Percentiles rank a stretch among this genome's conserved stretches.
These are phyloP conservation scores for Oenanthe javanica DNA, from an alignment of 140 eudicot species.

Conservation along the genomic window DNA sequence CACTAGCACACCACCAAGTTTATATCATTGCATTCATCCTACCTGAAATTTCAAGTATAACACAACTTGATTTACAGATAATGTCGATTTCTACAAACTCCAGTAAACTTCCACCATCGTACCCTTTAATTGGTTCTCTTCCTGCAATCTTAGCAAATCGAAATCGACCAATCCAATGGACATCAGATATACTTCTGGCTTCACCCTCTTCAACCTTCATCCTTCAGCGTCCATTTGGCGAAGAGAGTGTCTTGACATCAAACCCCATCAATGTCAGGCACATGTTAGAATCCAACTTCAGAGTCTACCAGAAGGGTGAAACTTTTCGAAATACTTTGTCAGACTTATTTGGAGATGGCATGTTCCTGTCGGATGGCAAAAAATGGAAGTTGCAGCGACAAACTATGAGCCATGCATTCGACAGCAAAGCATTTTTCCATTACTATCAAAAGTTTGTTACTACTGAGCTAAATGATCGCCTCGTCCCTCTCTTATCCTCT, in stretches of 20 bases:
- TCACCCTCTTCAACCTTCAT: conserved; percentile 33
- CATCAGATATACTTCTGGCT: conserved; percentile 30
- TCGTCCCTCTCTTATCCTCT: conserved; percentile 36
- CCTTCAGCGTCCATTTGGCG: conserved; percentile 51
- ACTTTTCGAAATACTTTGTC: not conserved
- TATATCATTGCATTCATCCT: not conserved
- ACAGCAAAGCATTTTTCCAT: conserved; percentile 32
- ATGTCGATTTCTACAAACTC: not conserved
- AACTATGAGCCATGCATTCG: conserved; percentile 55
- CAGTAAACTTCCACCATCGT: conserved; percentile 18
- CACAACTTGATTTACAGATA: not conserved
- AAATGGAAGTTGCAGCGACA: conserved; percentile 57
- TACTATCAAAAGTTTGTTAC: conserved; percentile 53
- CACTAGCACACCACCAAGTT: not conserved
- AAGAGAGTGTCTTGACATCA: conserved; percentile 40
- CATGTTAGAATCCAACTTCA: conserved; percentile 47
- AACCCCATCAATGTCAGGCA: conserved; percentile 59
- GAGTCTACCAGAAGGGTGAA: conserved; percentile 51
- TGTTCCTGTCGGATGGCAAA: conserved; percentile 48
- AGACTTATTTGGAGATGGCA: conserved; percentile 71
- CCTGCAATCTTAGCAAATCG: conserved; percentile 31
- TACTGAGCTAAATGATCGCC: conserved; percentile 36
- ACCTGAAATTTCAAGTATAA: no score
- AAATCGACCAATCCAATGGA: conserved; percentile 51
- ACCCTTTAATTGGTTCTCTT: conserved; percentile 63